A percentile compares a stretch with the other conserved stretches of the same genome.
phyloP scores from a whole-genome alignment of 352 stramenopile species.

The Phytophthora sp. region DNA sequence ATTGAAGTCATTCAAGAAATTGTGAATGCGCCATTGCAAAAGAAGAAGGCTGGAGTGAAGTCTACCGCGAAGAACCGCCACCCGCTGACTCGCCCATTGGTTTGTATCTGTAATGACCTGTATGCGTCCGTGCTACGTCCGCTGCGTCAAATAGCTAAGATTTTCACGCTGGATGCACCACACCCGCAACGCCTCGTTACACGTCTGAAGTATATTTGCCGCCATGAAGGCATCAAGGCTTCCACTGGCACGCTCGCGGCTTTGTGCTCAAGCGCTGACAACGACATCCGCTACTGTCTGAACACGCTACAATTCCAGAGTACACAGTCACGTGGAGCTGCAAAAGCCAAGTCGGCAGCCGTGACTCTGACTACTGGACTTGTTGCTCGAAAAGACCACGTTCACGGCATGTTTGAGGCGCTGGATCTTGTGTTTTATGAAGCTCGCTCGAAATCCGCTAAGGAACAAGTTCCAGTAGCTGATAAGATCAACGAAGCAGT shows the following conservation, averaged over 20 bases:
- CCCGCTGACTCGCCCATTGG: conserved; percentile 92
- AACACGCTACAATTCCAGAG: conserved; percentile 97
- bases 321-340: conserved; percentile 39
- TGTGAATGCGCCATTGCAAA: conserved; percentile 81
- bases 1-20: conserved; percentile 95
- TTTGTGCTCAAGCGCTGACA: conserved; percentile 70
- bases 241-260: conserved; percentile 69
- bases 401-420: conserved; percentile 65
- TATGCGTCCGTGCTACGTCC: conserved; percentile 95
- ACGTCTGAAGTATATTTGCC: conserved; percentile 93
- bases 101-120: conserved; percentile 99
- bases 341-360: conserved; percentile 6
- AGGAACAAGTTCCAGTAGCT: conserved; percentile 33
- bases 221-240: conserved; percentile 86
- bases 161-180: conserved; percentile 92
- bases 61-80: conserved; percentile 51
- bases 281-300: conserved; percentile 96
- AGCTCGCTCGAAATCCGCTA: conserved; percentile 55
- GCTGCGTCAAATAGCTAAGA: conserved; percentile 93
- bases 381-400: conserved; percentile 68
- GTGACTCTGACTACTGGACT: conserved; percentile 43
- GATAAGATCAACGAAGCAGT: conserved; percentile 75
- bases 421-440: conserved; percentile 82
- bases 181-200: conserved; percentile 89
- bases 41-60: conserved; percentile 50